Percentiles rank a stretch among this genome's conserved stretches.
Conservation (phyloP, 331 rosid species). For the Arachis monticola region DNA sequence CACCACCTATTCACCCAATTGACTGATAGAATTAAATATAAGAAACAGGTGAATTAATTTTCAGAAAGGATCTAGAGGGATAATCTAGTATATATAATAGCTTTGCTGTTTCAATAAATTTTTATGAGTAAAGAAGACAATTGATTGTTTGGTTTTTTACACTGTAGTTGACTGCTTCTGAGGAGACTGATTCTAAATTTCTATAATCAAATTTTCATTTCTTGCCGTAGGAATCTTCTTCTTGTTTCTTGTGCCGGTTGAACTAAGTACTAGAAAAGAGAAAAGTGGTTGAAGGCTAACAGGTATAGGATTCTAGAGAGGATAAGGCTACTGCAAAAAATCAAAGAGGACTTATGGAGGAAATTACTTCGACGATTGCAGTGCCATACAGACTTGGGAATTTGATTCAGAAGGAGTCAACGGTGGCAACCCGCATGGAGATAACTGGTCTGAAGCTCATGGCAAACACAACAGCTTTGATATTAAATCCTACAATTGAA, state of each 20-base stretch:
- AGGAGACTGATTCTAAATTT: not conserved
- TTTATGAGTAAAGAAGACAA: constrained; percentile 14
- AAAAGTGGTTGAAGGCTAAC: constrained; percentile 18
- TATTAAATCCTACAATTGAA: constrained; percentile 45
- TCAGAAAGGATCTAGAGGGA: too few relatives aligned
- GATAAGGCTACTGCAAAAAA: constrained; percentile 39
- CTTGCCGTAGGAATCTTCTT: constrained; percentile 37
- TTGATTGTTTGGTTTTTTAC: not conserved
- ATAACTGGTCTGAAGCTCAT: constrained; percentile 63
- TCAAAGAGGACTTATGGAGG: constrained; percentile 58
- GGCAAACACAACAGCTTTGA: constrained; percentile 57
- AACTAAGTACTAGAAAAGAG: constrained; percentile 30
- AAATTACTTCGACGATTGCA: constrained; percentile 60
- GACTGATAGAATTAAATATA: too few relatives aligned
- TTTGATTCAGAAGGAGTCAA: constrained; percentile 23
- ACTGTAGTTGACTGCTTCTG: constrained; percentile 19
- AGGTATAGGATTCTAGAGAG: constrained; percentile 32
- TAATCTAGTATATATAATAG: not conserved
- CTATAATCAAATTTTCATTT: not conserved
- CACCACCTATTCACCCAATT: too few relatives aligned
- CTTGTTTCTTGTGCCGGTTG: constrained; percentile 30
- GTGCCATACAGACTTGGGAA: constrained; percentile 53
- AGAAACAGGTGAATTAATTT: too few relatives aligned
- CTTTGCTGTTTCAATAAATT: constrained; percentile 33
- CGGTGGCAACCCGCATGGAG: constrained; percentile 59